Conservation (phyloP, 306 rosid genomes). For the Parietaria judaica region DNA sequence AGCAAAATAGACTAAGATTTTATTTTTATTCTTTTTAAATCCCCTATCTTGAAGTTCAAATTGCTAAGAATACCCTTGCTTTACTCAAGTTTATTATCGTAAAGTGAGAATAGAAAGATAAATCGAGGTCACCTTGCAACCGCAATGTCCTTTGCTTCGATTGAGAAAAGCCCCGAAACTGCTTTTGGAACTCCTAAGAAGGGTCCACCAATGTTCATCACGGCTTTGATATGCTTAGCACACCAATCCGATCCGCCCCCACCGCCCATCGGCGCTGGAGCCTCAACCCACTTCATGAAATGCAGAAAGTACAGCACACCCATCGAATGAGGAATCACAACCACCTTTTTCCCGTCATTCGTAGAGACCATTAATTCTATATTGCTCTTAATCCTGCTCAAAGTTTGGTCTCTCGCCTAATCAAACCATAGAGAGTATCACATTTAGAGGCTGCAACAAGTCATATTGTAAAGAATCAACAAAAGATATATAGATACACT, state of each 20-base stretch:
- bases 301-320: constrained; percentile 77
- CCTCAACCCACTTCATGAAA: constrained; percentile 90
- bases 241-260: constrained; percentile 88
- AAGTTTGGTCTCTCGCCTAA: constrained; percentile 62
- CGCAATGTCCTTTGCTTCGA: constrained; percentile 77
- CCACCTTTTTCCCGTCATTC: constrained; percentile 68
- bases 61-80: too few species aligned
- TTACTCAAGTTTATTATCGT: neutral
- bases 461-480: neutral
- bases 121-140: constrained; percentile 57
- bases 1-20: too few species aligned
- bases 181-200: constrained; percentile 85
- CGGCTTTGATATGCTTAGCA: constrained; percentile 69
- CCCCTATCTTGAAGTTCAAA: too few species aligned
- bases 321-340: constrained; percentile 82
- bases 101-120: constrained; percentile 1
- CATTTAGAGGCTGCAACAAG: constrained; percentile 14
- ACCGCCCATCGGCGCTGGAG: constrained; percentile 73
- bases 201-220: constrained; percentile 76
- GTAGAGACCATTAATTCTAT: constrained; percentile 79
- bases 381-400: constrained; percentile 72
- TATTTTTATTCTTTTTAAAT: too few species aligned
- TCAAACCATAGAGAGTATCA: constrained; percentile 20
- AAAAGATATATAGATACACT: constrained; percentile 2
- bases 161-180: constrained; percentile 67